Evolutionary conservation across 2,329 filamentous ascomycete species (phyloP), one percentile per base, ranked within the genome.

Genomic region (Alternaria alternata): DNA sequence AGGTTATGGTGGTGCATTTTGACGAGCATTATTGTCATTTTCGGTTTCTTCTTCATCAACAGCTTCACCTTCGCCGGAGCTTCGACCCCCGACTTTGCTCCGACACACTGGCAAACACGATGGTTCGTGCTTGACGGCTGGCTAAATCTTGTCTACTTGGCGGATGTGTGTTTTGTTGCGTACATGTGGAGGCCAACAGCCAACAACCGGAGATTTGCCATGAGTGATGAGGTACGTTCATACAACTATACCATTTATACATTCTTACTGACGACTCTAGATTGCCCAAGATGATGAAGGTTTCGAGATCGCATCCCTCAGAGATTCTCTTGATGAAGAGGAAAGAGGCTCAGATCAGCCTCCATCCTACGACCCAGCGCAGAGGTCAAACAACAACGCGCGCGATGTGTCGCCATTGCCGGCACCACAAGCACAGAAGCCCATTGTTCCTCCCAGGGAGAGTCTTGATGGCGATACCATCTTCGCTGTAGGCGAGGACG

Each of bases 1-100:
- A 96, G 96, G 79, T 88, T 99, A 14, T 99, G 96, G 94, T 99
- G 94, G 94, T 94, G 93, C 78, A 97, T 99, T 61, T 85, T 99
- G 46, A 84, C 88, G 65, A 96, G 91, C 77, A 96, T 99, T 75
- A 82, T 98, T 49, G 92, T 98, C 70, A 97, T 98, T 70, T 99
- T 99, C 71, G 93, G 86, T 58, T 99, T 99, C 83, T 97, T 99
- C 85, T 98, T 99, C 84, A 89, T 98, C 83, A 98, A 97, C 84
- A 96, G 92, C 69, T 93, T 97, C 80, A 93, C 92, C 0, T 97
- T 99, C 77, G 94, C 94, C 49, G 94, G 93, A 12, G 88, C 89
- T 48, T 87, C 87, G 48, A 91, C 94, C 65, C 92, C 92, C 0
- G 91, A 96, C 78, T 99, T 96, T 77, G 93, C 97, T 5, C 95